These are phyloP conservation scores for Cryphonectria japonica DNA, from an alignment of 2,329 filamentous ascomycete species.

Conservation along the genomic window DNA sequence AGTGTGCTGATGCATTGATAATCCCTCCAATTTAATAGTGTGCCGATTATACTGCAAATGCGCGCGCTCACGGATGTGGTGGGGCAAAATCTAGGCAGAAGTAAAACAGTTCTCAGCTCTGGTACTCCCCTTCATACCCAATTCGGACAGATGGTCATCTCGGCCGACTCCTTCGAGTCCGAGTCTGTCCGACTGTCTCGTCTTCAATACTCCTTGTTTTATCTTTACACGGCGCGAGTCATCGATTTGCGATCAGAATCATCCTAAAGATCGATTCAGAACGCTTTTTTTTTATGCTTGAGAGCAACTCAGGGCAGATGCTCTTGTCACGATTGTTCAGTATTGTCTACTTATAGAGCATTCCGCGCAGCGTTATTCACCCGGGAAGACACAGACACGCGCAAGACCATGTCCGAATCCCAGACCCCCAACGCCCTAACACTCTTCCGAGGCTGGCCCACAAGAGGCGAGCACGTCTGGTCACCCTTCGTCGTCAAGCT, in stretches of 20 bases:
- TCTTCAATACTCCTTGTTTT: not conserved
- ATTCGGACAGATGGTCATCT: not conserved
- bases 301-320: not conserved
- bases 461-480: slow-evolving; percentile 52
- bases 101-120: not conserved
- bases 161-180: not conserved
- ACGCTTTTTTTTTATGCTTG: not conserved
- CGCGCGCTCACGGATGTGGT: no score
- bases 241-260: not conserved
- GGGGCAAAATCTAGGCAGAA: not conserved
- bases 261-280: no score
- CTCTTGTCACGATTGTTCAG: not conserved
- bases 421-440: slow-evolving; percentile 35
- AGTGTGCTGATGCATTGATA: no score
- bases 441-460: slow-evolving; percentile 55
- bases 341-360: no score
- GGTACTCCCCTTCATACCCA: not conserved
- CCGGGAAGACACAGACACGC: not conserved
- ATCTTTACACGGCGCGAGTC: not conserved
- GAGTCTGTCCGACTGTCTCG: not conserved
- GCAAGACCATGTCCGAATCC: not conserved
- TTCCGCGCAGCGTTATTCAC: not conserved
- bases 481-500: slow-evolving; percentile 67
- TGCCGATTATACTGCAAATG: no score
- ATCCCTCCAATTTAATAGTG: no score